These are phyloP conservation scores for Candida oleophila DNA, from an alignment of 805 yeast genomes.

Conservation along the genomic window DNA sequence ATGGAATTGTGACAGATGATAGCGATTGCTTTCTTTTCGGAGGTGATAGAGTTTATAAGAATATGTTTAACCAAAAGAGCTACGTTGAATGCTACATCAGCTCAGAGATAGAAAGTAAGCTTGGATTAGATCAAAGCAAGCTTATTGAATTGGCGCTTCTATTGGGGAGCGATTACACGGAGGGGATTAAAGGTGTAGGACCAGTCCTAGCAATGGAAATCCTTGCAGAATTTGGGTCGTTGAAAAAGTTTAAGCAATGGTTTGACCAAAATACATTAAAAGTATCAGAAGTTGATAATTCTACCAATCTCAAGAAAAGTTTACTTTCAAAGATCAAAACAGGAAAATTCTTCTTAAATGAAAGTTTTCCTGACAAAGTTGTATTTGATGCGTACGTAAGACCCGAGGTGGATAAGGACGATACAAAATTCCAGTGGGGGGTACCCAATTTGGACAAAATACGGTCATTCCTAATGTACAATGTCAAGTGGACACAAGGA, in stretches of 20 bases:
- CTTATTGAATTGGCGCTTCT: slow-evolving; percentile 80
- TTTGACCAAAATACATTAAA: slow-evolving; percentile 51
- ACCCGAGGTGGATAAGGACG: slow-evolving; percentile 85
- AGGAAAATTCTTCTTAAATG: slow-evolving; percentile 56
- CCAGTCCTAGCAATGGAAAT: slow-evolving; percentile 92
- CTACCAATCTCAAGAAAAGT: slow-evolving; percentile 52
- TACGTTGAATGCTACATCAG: slow-evolving; percentile 82
- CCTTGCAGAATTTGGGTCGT: slow-evolving; percentile 71
- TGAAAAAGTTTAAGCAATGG: slow-evolving; percentile 48
- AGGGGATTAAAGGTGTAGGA: slow-evolving; percentile 90
- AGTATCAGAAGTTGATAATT: slow-evolving; percentile 33
- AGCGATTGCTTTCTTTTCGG: slow-evolving; percentile 96
- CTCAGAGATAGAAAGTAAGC: slow-evolving; percentile 54
- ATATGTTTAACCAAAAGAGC: slow-evolving; percentile 91
- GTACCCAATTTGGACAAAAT: slow-evolving; percentile 79
- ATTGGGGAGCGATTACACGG: slow-evolving; percentile 93
- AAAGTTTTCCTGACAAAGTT: slow-evolving; percentile 65
- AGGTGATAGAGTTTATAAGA: slow-evolving; percentile 77
- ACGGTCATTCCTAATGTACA: slow-evolving; percentile 63
- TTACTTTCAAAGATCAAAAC: slow-evolving; percentile 54
- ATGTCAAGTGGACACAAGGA: slow-evolving; percentile 77
- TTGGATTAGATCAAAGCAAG: slow-evolving; percentile 63
- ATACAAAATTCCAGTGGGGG: slow-evolving; percentile 85
- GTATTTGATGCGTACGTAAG: slow-evolving; percentile 71
- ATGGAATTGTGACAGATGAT: slow-evolving; percentile 96